Evolutionary conservation across 140 eudicot genomes (phyloP).

Genomic region (Stevia rebaudiana): DNA sequence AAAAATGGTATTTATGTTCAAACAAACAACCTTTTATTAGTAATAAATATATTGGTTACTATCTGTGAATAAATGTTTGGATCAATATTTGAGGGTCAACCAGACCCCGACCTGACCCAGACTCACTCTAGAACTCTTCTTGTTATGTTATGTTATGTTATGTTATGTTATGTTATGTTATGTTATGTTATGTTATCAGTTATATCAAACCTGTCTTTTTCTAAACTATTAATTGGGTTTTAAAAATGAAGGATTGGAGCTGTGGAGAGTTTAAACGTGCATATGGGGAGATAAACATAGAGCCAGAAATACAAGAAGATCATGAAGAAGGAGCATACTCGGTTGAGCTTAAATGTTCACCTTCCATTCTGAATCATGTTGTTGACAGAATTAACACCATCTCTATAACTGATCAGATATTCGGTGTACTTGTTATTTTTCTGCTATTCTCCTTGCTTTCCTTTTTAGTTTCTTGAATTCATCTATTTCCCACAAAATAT

Average conservation of each 20-base stretch:
- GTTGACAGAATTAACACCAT: conserved; percentile 32
- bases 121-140: no score
- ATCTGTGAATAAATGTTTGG: no score
- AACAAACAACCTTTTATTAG: no score
- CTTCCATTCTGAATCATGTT: conserved; percentile 34
- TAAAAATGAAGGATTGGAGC: conserved; percentile 56
- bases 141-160: no score
- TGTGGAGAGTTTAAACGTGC: conserved; percentile 53
- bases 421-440: conserved; percentile 27
- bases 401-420: conserved; percentile 48
- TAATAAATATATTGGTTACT: no score
- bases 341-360: conserved; percentile 54
- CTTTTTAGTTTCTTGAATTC: conserved; percentile 4
- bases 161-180: no score
- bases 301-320: conserved; percentile 43
- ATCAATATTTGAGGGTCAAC: no score
- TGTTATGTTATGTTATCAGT: no score
- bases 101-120: no score
- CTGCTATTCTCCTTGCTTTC: conserved; percentile 27
- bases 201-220: neutral
- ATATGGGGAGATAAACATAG: conserved; percentile 50
- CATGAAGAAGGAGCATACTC: conserved; percentile 47
- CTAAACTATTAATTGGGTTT: neutral
- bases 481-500: neutral
- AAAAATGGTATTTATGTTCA: no score